Percentiles rank a stretch among this genome's conserved stretches.
Evolutionary conservation across 768 basidiomycete species (phyloP).

Genomic region (Clathrus columnatus): DNA sequence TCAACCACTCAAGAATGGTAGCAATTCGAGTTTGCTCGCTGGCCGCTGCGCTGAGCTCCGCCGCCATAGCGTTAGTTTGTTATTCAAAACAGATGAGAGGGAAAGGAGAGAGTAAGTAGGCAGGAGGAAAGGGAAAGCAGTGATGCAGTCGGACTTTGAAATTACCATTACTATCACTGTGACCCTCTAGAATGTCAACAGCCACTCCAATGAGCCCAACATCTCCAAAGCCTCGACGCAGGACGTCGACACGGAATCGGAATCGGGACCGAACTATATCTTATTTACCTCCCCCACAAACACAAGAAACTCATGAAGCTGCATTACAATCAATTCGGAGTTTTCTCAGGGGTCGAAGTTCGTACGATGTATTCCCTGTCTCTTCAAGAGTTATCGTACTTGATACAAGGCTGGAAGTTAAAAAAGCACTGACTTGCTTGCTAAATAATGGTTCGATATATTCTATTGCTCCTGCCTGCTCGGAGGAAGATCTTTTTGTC

Average conservation of each 20-base stretch:
- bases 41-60: neutral
- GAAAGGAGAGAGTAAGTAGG: neutral
- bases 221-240: conserved; percentile 35
- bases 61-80: neutral
- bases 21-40: neutral
- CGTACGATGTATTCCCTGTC: conserved; percentile 97
- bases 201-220: conserved; percentile 5
- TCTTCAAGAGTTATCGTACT: conserved; percentile 94
- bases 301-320: conserved; percentile 57
- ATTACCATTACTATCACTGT: neutral
- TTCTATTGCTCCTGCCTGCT: neutral
- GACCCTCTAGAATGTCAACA: conserved; percentile 2
- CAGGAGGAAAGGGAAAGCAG: conserved; percentile 1
- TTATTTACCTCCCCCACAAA: conserved; percentile 42
- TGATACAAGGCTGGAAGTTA: conserved; percentile 92
- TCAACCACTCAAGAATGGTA: neutral
- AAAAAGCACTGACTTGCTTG: conserved; percentile 86
- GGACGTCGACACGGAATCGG: conserved; percentile 43
- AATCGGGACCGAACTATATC: conserved; percentile 37
- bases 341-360: conserved; percentile 77
- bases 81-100: neutral
- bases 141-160: conserved; percentile 7
- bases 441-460: conserved; percentile 57
- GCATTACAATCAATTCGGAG: conserved; percentile 63
- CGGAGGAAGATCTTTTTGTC: conserved; percentile 1